Evolutionary conservation across 2,329 filamentous ascomycete genomes (phyloP), one percentile per base, ranked within the genome.

Genomic region (Fusarium paranaense): DNA sequence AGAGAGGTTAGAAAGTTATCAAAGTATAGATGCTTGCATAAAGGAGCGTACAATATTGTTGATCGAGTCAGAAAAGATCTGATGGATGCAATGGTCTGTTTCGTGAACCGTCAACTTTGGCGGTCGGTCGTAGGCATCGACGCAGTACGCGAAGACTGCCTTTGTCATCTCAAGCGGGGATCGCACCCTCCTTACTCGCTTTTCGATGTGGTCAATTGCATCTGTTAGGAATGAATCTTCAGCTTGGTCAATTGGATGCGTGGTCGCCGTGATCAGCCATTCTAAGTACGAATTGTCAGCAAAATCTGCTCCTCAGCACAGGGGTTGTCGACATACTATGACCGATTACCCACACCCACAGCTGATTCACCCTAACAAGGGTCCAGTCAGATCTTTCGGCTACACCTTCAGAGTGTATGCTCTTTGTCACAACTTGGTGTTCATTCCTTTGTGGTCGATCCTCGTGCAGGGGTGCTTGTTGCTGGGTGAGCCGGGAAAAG

Each of bases 21-120:
- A 22, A 11, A 42, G 6, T 8, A 7, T 13, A 6, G 0, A 20
- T 13, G 3, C n/a, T 20, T 20, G 3, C 5, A 10, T 6, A 14
- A 3, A 22, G n/a, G 11, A 22, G 2, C 20, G 11, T 22, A 42
- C 40, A 42, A 42, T 42, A 3, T 42, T 20, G 6, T 42, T 42
- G 40, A 42, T 42, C 3, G 40, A 42, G 40, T 42, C 20, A 22
- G 40, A 42, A 22, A 42, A 22, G 3, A 42, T 42, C n/a, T 42
- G 3, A 42, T 22, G 40, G 40, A 42, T 42, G 6, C 11, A 22
- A 20, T 42, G 20, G 11, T 2, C 20, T 22, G 40, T 42, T 22
- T 42, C 40, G 40, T 42, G 5, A 13, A 42, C 10, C 5, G 11
- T 42, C 3, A 11, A 20, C 11, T 42, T 20, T 20, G 10, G 40